phyloP scores from a whole-genome alignment of 2,329 filamentous ascomycete species.

The Domatiomyces globalis region DNA sequence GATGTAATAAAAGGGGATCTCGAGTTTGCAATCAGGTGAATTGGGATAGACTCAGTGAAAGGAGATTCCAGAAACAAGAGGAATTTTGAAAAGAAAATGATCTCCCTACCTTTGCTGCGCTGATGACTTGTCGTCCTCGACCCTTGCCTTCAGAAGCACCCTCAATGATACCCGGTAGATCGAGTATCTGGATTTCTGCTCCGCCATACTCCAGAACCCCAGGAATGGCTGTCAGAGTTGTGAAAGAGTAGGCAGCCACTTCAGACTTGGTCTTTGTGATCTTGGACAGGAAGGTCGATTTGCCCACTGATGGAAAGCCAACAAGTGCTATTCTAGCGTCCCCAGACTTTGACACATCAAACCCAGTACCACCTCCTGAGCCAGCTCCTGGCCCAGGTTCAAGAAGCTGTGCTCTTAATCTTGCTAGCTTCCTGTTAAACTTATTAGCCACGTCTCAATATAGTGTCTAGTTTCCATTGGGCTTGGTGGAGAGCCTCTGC shows the following conservation, averaged over 20 bases:
- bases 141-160: constrained; percentile 93
- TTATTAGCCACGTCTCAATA: constrained; percentile 2
- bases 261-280: constrained; percentile 97
- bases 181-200: constrained; percentile 93
- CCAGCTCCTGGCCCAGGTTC: constrained; percentile 74
- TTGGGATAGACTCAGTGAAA: too few relatives aligned
- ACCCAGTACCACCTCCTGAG: constrained; percentile 65
- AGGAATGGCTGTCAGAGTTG: constrained; percentile 90
- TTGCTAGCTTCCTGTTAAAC: constrained; percentile 68
- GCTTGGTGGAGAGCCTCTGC: neutral
- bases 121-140: constrained; percentile 88
- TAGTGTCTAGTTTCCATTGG: neutral
- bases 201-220: constrained; percentile 96
- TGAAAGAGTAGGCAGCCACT: constrained; percentile 93
- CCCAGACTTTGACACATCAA: constrained; percentile 84
- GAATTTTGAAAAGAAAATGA: neutral
- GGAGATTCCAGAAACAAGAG: too few relatives aligned
- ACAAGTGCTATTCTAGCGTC: constrained; percentile 95
- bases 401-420: constrained; percentile 82
- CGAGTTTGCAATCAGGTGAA: neutral
- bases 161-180: constrained; percentile 96
- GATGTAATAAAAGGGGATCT: neutral
- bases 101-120: constrained; percentile 60
- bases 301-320: constrained; percentile 96
- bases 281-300: constrained; percentile 97